These are phyloP conservation scores for Collariella sp. DNA, from an alignment of 495 filamentous ascomycete species.

Conservation along the genomic window DNA sequence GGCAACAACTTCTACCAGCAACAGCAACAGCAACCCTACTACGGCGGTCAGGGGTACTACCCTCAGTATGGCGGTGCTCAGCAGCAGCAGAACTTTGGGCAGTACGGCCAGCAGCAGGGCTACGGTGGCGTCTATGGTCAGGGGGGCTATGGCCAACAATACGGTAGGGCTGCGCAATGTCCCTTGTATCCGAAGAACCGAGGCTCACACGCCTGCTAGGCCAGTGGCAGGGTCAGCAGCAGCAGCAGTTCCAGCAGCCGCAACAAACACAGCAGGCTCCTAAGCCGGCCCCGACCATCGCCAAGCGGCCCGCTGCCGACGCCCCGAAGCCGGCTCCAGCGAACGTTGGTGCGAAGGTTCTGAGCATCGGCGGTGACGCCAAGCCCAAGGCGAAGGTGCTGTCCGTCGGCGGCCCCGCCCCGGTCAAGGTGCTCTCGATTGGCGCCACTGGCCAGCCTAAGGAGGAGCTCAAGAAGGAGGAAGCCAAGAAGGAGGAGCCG, in stretches of 20 bases:
- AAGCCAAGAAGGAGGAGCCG: constrained; percentile 24
- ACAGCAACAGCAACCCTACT: constrained; percentile 43
- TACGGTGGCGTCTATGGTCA: constrained; percentile 40
- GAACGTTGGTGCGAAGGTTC: constrained; percentile 42
- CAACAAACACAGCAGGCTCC: constrained; percentile 44
- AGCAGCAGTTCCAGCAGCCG: constrained; percentile 46
- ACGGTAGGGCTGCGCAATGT: constrained; percentile 35
- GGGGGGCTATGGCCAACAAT: constrained; percentile 52
- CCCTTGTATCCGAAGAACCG: constrained; percentile 15
- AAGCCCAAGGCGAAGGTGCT: constrained; percentile 59
- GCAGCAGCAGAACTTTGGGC: constrained; percentile 43
- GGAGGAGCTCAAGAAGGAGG: constrained; percentile 24
- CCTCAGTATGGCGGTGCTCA: constrained; percentile 49
- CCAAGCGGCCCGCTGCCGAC: constrained; percentile 49
- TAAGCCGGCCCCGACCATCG: constrained; percentile 55
- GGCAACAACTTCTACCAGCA: constrained; percentile 39
- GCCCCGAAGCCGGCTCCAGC: constrained; percentile 41
- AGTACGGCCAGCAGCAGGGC: constrained; percentile 44
- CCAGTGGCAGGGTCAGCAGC: constrained; percentile 34
- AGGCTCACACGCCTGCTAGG: constrained; percentile 32
- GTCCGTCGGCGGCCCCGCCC: constrained; percentile 50
- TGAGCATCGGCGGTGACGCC: constrained; percentile 44
- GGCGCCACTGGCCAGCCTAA: constrained; percentile 40
- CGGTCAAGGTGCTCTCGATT: constrained; percentile 55
- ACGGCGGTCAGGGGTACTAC: constrained; percentile 42